phyloP scores from a whole-genome alignment of 228 moss, liverwort and hornwort species.

The Sphagnum magellanicum region DNA sequence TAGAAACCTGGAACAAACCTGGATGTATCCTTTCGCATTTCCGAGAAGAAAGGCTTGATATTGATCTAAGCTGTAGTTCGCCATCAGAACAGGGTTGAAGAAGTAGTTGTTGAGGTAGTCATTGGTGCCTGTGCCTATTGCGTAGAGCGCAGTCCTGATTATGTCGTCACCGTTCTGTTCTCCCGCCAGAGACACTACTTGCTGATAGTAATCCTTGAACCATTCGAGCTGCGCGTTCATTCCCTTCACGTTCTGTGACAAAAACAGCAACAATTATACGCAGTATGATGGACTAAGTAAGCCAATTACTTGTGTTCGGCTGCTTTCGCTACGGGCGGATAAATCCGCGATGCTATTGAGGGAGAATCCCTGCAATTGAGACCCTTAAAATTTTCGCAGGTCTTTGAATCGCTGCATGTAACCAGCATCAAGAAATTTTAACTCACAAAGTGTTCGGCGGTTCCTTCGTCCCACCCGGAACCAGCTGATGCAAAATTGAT shows the following conservation, averaged over 20 bases:
- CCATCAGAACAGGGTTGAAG: background rate
- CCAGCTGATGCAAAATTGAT: conserved; percentile 78
- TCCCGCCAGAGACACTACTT: background rate
- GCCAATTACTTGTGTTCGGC: background rate
- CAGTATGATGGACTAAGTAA: background rate
- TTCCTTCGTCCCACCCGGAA: conserved; percentile 65
- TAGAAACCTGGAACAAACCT: background rate
- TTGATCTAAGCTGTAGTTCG: background rate
- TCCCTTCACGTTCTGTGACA: background rate
- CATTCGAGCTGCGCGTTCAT: background rate
- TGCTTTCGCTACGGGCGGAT: background rate
- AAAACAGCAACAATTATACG: background rate
- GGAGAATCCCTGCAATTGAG: background rate
- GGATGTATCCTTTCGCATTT: background rate
- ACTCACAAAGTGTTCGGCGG: conserved; percentile 51
- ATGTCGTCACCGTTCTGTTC: background rate
- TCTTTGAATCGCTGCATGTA: background rate
- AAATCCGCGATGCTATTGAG: background rate
- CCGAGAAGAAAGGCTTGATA: background rate
- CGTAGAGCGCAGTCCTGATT: background rate
- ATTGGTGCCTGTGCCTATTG: conserved; percentile 1
- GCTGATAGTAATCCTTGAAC: background rate
- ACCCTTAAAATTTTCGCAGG: background rate
- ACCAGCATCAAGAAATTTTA: background rate
- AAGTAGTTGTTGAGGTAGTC: conserved; percentile 1